These are phyloP conservation scores for Amniculicola lignicola DNA, from an alignment of 495 filamentous ascomycete species.

Conservation along the genomic window DNA sequence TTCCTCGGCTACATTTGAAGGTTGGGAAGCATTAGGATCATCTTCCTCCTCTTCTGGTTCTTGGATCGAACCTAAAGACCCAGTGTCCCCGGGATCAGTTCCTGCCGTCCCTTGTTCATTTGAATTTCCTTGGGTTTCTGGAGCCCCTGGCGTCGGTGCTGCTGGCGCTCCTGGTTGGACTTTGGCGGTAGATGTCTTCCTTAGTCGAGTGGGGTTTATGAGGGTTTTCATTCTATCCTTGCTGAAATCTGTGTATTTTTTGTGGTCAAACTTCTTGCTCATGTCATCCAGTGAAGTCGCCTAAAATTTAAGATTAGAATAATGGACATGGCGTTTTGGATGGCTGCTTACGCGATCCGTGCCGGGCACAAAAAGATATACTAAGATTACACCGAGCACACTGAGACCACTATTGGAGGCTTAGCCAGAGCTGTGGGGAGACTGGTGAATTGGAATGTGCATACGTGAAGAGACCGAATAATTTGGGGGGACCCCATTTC, in stretches of 20 bases:
- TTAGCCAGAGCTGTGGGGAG: background rate
- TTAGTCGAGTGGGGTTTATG: background rate
- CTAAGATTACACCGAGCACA: background rate
- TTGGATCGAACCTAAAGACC: too few relatives aligned
- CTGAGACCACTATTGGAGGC: background rate
- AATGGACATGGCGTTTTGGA: too few relatives aligned
- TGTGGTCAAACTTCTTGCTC: background rate
- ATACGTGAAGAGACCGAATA: background rate
- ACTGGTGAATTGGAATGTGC: background rate
- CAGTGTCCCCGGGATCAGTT: too few relatives aligned
- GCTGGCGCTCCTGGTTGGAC: background rate
- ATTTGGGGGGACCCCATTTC: background rate
- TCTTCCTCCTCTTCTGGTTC: too few relatives aligned
- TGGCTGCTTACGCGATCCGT: too few relatives aligned
- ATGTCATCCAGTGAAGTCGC: background rate
- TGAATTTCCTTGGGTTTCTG: too few relatives aligned
- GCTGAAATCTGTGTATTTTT: background rate
- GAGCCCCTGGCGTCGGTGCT: too few relatives aligned
- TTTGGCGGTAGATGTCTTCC: background rate
- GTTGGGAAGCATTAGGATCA: too few relatives aligned
- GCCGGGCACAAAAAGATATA: background rate
- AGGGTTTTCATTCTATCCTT: background rate
- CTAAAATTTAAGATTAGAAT: too few relatives aligned
- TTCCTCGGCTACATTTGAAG: too few relatives aligned
- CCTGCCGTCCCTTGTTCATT: too few relatives aligned